Conservation (phyloP, 2,329 filamentous ascomycete species). For the Aureobasidium sp. region DNA sequence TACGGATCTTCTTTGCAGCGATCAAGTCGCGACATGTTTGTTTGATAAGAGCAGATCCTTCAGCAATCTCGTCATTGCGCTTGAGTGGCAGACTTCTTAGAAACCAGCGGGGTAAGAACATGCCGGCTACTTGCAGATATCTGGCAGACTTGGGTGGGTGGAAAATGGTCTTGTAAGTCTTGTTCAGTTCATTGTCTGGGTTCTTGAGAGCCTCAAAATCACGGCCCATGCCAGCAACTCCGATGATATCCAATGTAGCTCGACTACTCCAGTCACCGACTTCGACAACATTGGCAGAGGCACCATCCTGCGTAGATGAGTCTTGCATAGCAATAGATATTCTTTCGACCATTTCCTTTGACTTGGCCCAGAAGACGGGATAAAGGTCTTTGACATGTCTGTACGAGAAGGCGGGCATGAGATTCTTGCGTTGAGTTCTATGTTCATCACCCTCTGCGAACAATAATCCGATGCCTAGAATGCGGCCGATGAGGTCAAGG, state of each 20-base stretch:
- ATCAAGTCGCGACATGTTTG: constrained; percentile 63
- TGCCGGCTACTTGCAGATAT: constrained; percentile 45
- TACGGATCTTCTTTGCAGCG: constrained; percentile 56
- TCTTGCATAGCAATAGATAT: constrained; percentile 29
- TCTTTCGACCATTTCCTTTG: constrained; percentile 34
- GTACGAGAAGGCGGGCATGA: constrained; percentile 46
- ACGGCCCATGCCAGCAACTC: constrained; percentile 49
- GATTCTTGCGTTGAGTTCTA: constrained; percentile 50
- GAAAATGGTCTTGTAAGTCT: constrained; percentile 47
- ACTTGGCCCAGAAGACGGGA: constrained; percentile 44
- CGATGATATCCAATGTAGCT: constrained; percentile 53
- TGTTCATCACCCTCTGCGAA: constrained; percentile 89
- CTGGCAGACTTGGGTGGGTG: constrained; percentile 44
- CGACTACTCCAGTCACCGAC: constrained; percentile 43
- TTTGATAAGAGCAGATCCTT: constrained; percentile 55
- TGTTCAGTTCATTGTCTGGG: constrained; percentile 45
- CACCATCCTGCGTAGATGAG: constrained; percentile 21
- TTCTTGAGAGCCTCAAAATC: constrained; percentile 49
- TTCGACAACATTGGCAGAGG: constrained; percentile 33
- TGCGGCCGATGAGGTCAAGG: constrained; percentile 50
- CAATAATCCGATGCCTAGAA: constrained; percentile 66
- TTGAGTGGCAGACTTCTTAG: constrained; percentile 59
- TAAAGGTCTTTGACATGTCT: constrained; percentile 46
- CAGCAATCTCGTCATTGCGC: constrained; percentile 59
- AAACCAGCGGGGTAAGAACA: constrained; percentile 59